Conservation (phyloP, 1,284 basidiomycete genomes). For the Ustilago tritici region DNA sequence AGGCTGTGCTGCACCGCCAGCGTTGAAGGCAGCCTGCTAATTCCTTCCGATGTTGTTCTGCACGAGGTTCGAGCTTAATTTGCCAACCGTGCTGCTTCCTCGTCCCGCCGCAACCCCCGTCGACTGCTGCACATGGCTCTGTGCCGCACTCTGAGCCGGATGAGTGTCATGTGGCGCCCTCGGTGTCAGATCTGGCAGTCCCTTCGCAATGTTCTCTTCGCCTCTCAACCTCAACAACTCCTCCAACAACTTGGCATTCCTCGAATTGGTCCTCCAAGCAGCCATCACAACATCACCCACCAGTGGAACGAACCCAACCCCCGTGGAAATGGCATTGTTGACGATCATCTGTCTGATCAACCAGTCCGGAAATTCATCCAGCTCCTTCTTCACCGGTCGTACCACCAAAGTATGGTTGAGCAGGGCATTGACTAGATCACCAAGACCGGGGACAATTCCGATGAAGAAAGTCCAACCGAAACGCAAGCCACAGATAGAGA, state of each 20-base stretch:
- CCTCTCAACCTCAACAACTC: constrained; percentile 56
- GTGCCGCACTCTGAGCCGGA: constrained; percentile 29
- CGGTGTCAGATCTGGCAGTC: constrained; percentile 53
- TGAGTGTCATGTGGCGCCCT: constrained; percentile 29
- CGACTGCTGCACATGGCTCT: constrained; percentile 21
- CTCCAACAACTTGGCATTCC: constrained; percentile 76
- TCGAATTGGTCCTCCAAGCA: constrained; percentile 86
- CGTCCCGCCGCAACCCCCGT: neutral
- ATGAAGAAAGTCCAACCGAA: constrained; percentile 79
- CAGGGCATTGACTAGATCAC: constrained; percentile 76
- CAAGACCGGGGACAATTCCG: constrained; percentile 80
- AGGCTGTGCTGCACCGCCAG: constrained; percentile 13
- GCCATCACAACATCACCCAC: constrained; percentile 82
- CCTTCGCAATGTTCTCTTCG: constrained; percentile 58
- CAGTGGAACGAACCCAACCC: constrained; percentile 81
- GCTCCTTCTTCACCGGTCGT: constrained; percentile 78
- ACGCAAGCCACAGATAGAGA: constrained; percentile 82
- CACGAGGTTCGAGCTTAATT: constrained; percentile 31
- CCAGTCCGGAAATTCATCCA: constrained; percentile 72
- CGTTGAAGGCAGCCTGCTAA: constrained; percentile 16
- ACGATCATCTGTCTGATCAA: constrained; percentile 74
- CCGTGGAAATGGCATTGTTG: constrained; percentile 81
- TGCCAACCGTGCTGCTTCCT: constrained; percentile 13
- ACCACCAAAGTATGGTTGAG: constrained; percentile 85
- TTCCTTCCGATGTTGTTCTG: constrained; percentile 14